These are phyloP conservation scores for Gastrodia elata DNA, from an alignment of 106 monocot species.

Conservation along the genomic window DNA sequence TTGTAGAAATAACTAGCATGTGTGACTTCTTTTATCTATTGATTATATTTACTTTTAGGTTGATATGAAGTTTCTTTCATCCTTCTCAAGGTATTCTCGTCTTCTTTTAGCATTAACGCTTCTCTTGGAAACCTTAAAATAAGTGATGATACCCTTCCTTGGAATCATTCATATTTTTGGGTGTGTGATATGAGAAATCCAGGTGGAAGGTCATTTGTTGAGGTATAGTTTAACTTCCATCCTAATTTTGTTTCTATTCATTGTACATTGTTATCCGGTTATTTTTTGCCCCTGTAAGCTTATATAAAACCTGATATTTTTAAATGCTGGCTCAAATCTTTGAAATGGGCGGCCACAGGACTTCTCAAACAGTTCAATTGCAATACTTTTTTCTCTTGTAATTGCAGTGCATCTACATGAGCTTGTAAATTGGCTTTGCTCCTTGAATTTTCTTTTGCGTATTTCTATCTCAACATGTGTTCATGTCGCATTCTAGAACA, in stretches of 20 bases:
- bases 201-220: slow-evolving; percentile 90
- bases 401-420: background rate
- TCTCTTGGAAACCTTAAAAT: slow-evolving; percentile 96
- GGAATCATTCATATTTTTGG: slow-evolving; percentile 82
- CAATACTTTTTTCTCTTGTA: background rate
- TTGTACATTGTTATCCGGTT: background rate
- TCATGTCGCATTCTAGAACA: background rate
- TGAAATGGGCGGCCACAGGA: background rate
- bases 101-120: slow-evolving; percentile 93
- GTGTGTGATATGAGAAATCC: slow-evolving; percentile 97
- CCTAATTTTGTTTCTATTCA: slow-evolving; percentile 1
- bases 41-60: slow-evolving; percentile 1
- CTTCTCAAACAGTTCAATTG: background rate
- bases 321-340: background rate
- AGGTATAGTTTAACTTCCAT: slow-evolving; percentile 43
- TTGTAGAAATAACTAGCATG: slow-evolving; percentile 6
- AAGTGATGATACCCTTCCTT: slow-evolving; percentile 87
- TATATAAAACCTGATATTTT: background rate
- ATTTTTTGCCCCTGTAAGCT: background rate
- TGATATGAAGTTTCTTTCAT: slow-evolving; percentile 3
- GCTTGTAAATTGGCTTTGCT: background rate
- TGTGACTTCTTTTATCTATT: background rate
- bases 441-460: background rate
- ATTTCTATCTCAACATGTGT: background rate
- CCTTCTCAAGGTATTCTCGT: slow-evolving; percentile 64